Percentiles rank a stretch among this genome's conserved stretches.
Evolutionary conservation across 306 rosid genomes (phyloP).

Genomic region (Betula pendula): DNA sequence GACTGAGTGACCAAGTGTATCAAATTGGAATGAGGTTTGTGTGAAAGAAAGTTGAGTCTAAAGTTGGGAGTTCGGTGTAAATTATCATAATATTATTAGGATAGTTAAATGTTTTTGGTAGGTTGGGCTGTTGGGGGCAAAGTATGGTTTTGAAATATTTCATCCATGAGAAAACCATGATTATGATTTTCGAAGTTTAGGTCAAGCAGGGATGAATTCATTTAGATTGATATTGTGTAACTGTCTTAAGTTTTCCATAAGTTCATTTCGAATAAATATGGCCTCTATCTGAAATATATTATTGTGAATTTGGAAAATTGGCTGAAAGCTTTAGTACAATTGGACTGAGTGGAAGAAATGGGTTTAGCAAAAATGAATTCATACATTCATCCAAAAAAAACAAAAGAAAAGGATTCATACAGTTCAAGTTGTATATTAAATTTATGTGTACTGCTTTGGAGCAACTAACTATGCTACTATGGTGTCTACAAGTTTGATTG

Average conservation of each 20-base stretch:
- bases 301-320: slow-evolving; percentile 2
- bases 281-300: not conserved
- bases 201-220: not conserved
- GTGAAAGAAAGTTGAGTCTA: not conserved
- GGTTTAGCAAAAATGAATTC: not conserved
- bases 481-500: not conserved
- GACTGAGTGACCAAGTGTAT: not conserved
- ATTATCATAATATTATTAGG: not conserved
- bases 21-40: not conserved
- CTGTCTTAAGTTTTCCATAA: not conserved
- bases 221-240: not conserved
- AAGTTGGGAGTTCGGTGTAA: not conserved
- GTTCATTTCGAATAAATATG: not conserved
- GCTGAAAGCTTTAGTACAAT: not conserved
- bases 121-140: not conserved
- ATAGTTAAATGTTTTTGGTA: not conserved
- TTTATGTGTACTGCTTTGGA: not conserved
- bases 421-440: not conserved
- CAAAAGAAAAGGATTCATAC: not conserved
- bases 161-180: not conserved
- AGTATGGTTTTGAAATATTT: not conserved
- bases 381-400: not conserved
- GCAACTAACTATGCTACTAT: not conserved
- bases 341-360: not conserved
- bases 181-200: not conserved